Conservation (phyloP, 306 rosid genomes). For the Acmispon strigosus region DNA sequence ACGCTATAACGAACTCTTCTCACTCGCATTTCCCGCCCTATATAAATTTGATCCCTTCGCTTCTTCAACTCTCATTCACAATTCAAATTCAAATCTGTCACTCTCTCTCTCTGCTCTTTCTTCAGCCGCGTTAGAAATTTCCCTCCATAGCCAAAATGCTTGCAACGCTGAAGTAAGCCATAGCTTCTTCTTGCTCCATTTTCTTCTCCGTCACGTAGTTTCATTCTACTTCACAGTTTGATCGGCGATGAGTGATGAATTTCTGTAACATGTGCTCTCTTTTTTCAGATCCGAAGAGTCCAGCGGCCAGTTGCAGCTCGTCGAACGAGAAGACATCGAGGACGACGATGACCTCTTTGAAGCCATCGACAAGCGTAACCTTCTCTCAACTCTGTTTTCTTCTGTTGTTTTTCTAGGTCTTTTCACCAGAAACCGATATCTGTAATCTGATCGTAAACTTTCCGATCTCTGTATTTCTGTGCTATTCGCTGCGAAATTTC, state of each 20-base stretch:
- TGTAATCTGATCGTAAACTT: not conserved
- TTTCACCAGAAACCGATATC: not conserved
- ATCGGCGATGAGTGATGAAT: not conserved
- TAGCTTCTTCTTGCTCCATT: not conserved
- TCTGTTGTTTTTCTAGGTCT: not conserved
- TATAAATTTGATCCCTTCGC: conserved; percentile 24
- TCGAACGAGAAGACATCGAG: conserved; percentile 79
- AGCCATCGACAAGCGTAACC: conserved; percentile 80
- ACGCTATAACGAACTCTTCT: not conserved
- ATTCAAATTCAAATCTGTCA: conserved; percentile 15
- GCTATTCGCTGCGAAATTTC: not conserved
- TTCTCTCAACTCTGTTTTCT: conserved; percentile 1
- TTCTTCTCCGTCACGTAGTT: conserved; percentile 9
- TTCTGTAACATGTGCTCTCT: not conserved
- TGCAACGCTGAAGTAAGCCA: conserved; percentile 67
- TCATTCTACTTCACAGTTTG: conserved; percentile 4
- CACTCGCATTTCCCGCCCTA: conserved; percentile 40
- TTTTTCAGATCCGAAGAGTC: conserved; percentile 72
- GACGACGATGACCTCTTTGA: conserved; percentile 90
- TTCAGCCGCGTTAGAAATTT: conserved; percentile 12
- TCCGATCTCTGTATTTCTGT: not conserved
- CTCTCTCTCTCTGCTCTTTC: conserved; percentile 8
- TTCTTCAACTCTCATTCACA: not conserved
- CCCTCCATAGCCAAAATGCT: conserved; percentile 42
- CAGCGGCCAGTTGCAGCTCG: conserved; percentile 78